Percentiles rank a stretch among this genome's conserved stretches.
phyloP scores from a whole-genome alignment of 805 yeast genomes.

The Scheffersomyces ergatensis region DNA sequence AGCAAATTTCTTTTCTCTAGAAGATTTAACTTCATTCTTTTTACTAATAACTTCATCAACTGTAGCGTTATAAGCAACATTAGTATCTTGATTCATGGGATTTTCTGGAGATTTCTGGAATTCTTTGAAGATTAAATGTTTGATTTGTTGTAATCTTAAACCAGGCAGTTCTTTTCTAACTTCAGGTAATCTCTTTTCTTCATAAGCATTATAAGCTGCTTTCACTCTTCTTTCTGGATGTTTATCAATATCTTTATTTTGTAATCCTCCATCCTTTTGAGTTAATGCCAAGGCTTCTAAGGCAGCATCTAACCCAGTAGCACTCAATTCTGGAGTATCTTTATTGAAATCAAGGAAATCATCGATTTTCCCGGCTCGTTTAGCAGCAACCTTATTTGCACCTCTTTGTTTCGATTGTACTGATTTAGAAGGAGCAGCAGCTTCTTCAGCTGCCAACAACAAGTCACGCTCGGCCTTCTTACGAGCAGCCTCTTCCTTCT shows the following conservation, averaged over 20 bases:
- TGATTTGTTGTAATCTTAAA: conserved; percentile 72
- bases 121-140: conserved; percentile 72
- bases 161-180: conserved; percentile 77
- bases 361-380: conserved; percentile 61
- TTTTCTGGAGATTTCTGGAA: conserved; percentile 78
- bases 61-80: conserved; percentile 60
- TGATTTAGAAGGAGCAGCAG: conserved; percentile 58
- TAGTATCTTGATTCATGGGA: conserved; percentile 79
- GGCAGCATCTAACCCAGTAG: conserved; percentile 76
- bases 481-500: conserved; percentile 71
- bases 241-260: conserved; percentile 66
- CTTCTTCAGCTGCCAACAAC: conserved; percentile 62
- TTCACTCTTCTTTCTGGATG: conserved; percentile 89
- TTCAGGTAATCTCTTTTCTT: conserved; percentile 70
- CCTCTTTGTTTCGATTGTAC: conserved; percentile 57
- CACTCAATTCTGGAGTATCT: conserved; percentile 53
- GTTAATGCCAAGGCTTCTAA: conserved; percentile 74
- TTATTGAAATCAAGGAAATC: conserved; percentile 59
- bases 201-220: conserved; percentile 72
- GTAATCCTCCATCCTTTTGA: conserved; percentile 52
- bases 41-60: conserved; percentile 45
- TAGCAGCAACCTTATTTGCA: conserved; percentile 62
- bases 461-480: conserved; percentile 84
- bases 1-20: conserved; percentile 44
- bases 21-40: conserved; percentile 47